Evolutionary conservation across 2,329 filamentous ascomycete species (phyloP), one percentile per base, ranked within the genome.

Genomic region (Aspergillus aculeatinus): DNA sequence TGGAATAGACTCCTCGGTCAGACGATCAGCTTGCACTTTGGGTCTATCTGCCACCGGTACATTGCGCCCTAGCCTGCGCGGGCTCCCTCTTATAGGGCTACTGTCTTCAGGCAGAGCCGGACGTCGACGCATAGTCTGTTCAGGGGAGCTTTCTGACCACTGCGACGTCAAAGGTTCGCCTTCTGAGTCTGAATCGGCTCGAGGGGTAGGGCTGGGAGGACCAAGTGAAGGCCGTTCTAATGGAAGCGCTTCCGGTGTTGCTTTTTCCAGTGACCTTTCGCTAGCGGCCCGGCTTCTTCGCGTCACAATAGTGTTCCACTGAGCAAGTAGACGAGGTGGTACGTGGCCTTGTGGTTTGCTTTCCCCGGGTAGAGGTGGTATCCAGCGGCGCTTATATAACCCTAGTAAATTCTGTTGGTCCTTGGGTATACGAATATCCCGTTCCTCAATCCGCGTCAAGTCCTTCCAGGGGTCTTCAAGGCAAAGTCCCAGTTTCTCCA

Each of bases 391-490:
- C 27, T 51, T 61, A 5, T 72, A 61, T 11, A 75, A 69, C 5
- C 80, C 76, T 1, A 89, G 71, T 5, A 88, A 72, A 9, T 74
- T 65, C 48, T 71, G 67, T 65, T 89, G 86, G 16, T 82, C 76
- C 27, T 70, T 73, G 2, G 81, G 77, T 55, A 85, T 81, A 25
- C 67, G 73, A 33, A 82, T 69, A 64, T 82, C 79, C 48, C 67
- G 71, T 19, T 72, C 74, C 31, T 73, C 70, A 57, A 85, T 79
- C 19, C 65, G 71, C 33, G 67, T 71, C 65, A 74, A 70, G 35
- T 68, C 66, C 60, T 69, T 54, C 74, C 74, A 76, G 11, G 70
- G 68, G 51, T 70, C 59, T 39, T 19, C 48, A 29, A 48, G 14
- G 51, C 21, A 48, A 19, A 51, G 27, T 23, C 25, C 23, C 21